Percentiles rank a stretch among this genome's conserved stretches.
phyloP scores from a whole-genome alignment of 208 protist genomes.

The Crithidia brevicula region DNA sequence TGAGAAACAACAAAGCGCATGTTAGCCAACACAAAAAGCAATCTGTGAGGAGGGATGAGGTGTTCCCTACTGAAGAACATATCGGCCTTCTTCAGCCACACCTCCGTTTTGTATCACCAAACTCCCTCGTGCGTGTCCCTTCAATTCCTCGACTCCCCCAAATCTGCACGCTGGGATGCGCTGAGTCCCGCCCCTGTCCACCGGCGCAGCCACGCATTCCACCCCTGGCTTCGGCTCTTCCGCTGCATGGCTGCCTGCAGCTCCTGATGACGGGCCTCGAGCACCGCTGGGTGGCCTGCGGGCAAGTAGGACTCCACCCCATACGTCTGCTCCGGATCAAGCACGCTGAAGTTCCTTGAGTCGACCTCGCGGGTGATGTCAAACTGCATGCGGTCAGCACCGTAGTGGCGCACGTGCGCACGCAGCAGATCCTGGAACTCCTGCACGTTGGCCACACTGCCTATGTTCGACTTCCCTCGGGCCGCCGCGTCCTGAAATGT shows the following conservation, averaged over 20 bases:
- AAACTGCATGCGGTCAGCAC: slow-evolving; percentile 71
- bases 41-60: no score
- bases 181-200: slow-evolving; percentile 41
- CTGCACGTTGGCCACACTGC: slow-evolving; percentile 65
- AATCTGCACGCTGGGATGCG: slow-evolving; percentile 52
- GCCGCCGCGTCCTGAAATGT: slow-evolving; percentile 84
- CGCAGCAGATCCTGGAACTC: slow-evolving; percentile 87
- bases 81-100: slow-evolving; percentile 2
- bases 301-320: slow-evolving; percentile 62
- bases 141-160: slow-evolving; percentile 18
- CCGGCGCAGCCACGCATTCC: slow-evolving; percentile 62
- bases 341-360: slow-evolving; percentile 67
- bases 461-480: slow-evolving; percentile 77
- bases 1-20: no score
- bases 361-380: slow-evolving; percentile 80
- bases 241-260: slow-evolving; percentile 28
- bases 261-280: slow-evolving; percentile 26
- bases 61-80: no score
- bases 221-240: slow-evolving; percentile 29
- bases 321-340: slow-evolving; percentile 70
- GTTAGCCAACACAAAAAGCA: no score
- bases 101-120: no score
- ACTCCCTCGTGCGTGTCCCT: neutral
- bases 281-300: slow-evolving; percentile 60
- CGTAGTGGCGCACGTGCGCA: slow-evolving; percentile 78